A percentile compares a stretch with the other conserved stretches of the same genome.
Conservation (phyloP, 2,329 filamentous ascomycete species). For the Fusarium piperis region DNA sequence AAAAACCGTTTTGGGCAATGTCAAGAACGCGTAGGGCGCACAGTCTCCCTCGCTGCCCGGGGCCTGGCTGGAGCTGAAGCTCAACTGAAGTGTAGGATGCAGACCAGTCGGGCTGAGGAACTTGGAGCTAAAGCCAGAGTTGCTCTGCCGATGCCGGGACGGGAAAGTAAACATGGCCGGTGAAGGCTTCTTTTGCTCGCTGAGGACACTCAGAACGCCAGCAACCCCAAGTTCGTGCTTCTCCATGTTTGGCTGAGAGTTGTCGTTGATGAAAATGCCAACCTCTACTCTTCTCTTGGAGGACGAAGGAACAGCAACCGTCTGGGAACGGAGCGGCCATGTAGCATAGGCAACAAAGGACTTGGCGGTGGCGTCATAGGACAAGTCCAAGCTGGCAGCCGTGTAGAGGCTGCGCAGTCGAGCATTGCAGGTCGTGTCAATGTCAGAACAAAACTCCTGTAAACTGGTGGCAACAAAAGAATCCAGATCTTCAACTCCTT, state of each 20-base stretch:
- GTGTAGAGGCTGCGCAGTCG: slow-evolving; percentile 55
- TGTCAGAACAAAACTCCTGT: slow-evolving; percentile 59
- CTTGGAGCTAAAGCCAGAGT: slow-evolving; percentile 65
- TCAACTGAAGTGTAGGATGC: slow-evolving; percentile 81
- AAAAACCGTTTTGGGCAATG: slow-evolving; percentile 83
- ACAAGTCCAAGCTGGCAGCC: slow-evolving; percentile 77
- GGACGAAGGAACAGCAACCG: slow-evolving; percentile 53
- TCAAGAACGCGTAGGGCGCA: slow-evolving; percentile 81
- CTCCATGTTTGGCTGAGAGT: slow-evolving; percentile 67
- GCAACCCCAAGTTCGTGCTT: slow-evolving; percentile 80
- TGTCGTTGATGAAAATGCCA: slow-evolving; percentile 74
- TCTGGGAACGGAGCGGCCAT: slow-evolving; percentile 63
- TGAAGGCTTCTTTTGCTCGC: slow-evolving; percentile 76
- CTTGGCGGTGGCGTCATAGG: slow-evolving; percentile 76
- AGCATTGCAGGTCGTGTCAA: slow-evolving; percentile 59
- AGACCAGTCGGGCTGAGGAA: slow-evolving; percentile 81
- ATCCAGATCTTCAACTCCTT: slow-evolving; percentile 66
- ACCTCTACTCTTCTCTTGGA: slow-evolving; percentile 75
- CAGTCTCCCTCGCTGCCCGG: slow-evolving; percentile 69
- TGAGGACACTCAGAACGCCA: slow-evolving; percentile 81
- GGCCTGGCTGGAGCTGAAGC: slow-evolving; percentile 63
- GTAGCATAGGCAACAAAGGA: slow-evolving; percentile 71
- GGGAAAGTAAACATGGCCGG: slow-evolving; percentile 86
- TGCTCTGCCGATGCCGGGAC: slow-evolving; percentile 74
- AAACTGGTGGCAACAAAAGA: slow-evolving; percentile 64